Evolutionary conservation across 257 asterid species (phyloP).

Genomic region (Petrea volubilis): DNA sequence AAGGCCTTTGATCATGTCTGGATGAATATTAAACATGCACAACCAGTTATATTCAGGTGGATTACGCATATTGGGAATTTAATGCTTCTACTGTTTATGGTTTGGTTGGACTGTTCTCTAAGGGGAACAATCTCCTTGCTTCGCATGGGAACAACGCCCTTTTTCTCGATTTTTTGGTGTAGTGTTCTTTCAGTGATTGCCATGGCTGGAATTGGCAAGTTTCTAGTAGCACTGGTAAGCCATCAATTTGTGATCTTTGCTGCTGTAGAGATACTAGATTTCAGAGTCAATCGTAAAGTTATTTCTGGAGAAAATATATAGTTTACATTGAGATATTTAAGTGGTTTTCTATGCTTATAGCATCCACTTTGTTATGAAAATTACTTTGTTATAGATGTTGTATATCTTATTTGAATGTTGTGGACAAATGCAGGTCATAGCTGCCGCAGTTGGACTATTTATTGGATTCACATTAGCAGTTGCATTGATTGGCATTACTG

Average conservation of each 20-base stretch:
- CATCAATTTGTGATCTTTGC: conserved; percentile 13
- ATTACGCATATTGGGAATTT: conserved; percentile 58
- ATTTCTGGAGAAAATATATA: background rate
- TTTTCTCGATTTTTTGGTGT: conserved; percentile 88
- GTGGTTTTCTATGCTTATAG: background rate
- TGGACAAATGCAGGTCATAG: conserved; percentile 50
- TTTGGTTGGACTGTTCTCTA: conserved; percentile 85
- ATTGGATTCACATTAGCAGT: conserved; percentile 61
- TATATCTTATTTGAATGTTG: background rate
- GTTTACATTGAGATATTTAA: background rate
- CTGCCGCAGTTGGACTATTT: conserved; percentile 60
- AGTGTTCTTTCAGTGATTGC: conserved; percentile 65
- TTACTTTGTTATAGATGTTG: background rate
- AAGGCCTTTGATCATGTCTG: conserved; percentile 49
- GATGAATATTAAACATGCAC: conserved; percentile 59
- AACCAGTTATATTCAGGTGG: conserved; percentile 72
- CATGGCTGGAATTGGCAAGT: conserved; percentile 62
- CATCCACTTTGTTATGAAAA: background rate
- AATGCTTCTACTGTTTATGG: conserved; percentile 69
- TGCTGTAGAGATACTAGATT: background rate
- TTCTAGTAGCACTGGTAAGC: conserved; percentile 74
- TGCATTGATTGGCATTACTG: conserved; percentile 49
- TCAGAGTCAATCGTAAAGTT: too few relatives aligned
- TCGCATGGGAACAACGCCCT: conserved; percentile 85
- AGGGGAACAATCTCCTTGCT: conserved; percentile 90